Base-by-base conservation (phyloP, 768 basidiomycete genomes). In the Hygrocybe coccinea region DNA sequence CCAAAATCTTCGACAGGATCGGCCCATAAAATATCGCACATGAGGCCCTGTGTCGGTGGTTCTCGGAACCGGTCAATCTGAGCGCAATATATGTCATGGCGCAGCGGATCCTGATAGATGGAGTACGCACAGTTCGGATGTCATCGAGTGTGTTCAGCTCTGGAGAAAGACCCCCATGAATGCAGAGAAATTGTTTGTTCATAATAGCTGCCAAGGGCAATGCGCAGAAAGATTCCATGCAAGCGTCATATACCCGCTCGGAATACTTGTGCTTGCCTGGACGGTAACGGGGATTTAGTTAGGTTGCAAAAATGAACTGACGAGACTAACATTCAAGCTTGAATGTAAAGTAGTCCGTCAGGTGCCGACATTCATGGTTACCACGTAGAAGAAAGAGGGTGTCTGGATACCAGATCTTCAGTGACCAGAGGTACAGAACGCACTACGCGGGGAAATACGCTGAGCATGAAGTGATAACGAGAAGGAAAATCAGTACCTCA, bases 171-270 rank as follows among this genome's bases (percentile, higher is more conserved):
- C 97, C 97, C 29, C 97, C 97, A 58, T 99, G 97, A 58, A 98
- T 97, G 71, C 95, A 99, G 49, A 98, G 76, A 72, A 99, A 99
- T 71, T 98, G 97, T 68, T 97, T 97, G 78, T 99, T 99, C 95
- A 98, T 98, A 66, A 99, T 71, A 33, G 97, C 97, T 1, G 95
- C 95, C 8, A 99, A 81, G 2, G 97, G 97, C 0, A 99, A 81
- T 0, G 89, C 80, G 67, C 95, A 97, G 77, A 99, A 98, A 0
- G 91, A 91, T 25, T 97, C 91, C 93, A 97, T 95, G 79, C 91
- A 94, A 24, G 92, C 93, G 58, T 99, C 93, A 69, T 99, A 99
- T 58, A 99, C 82, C 22, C 85, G 84, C 62, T 97, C 95, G 7
- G 92, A 93, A 72, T 99, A 99, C 75, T 98, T 98, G 77, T 98